Percentiles rank a stretch among this genome's conserved stretches.
Evolutionary conservation across 441 rosid genomes (phyloP).

Genomic region (Kokia cookei): DNA sequence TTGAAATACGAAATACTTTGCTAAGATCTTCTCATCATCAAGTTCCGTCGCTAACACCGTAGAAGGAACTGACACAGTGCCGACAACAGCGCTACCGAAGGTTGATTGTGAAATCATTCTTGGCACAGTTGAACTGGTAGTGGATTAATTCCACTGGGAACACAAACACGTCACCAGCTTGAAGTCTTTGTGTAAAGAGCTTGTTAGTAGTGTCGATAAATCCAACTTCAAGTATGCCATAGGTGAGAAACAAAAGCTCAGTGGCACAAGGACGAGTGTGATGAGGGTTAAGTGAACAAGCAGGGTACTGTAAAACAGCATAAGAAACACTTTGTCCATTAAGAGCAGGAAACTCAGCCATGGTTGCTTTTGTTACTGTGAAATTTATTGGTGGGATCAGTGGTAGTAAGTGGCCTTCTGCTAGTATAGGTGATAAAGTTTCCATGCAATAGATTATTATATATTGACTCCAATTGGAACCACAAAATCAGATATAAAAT

Average conservation of each 20-base stretch:
- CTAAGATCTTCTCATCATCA: constrained; percentile 16
- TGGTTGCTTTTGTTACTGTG: constrained; percentile 14
- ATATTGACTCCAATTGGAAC: no score
- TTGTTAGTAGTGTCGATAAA: constrained; percentile 32
- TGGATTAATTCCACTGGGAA: constrained; percentile 36
- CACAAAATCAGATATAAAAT: no score
- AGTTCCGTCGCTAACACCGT: constrained; percentile 14
- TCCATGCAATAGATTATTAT: no score
- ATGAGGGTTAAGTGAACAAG: constrained; percentile 25
- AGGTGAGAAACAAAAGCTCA: constrained; percentile 27
- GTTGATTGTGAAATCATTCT: constrained; percentile 14
- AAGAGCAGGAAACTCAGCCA: constrained; percentile 30
- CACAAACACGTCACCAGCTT: constrained; percentile 18
- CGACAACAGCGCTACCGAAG: constrained; percentile 31
- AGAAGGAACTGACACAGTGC: constrained; percentile 25
- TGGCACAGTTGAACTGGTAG: constrained; percentile 23
- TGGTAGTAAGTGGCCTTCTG: no score
- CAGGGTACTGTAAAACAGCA: constrained; percentile 21
- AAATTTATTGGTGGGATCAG: not conserved
- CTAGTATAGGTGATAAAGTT: no score
- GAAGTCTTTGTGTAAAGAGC: constrained; percentile 26
- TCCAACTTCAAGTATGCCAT: constrained; percentile 27
- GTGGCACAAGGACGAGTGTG: constrained; percentile 37
- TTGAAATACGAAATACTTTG: constrained; percentile 31
- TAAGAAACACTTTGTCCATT: constrained; percentile 35